Percentiles rank a stretch among this genome's conserved stretches.
These are phyloP conservation scores for Ophiocordyceps camponoti-rufipedis DNA, from an alignment of 2,329 filamentous ascomycete species.

Conservation along the genomic window DNA sequence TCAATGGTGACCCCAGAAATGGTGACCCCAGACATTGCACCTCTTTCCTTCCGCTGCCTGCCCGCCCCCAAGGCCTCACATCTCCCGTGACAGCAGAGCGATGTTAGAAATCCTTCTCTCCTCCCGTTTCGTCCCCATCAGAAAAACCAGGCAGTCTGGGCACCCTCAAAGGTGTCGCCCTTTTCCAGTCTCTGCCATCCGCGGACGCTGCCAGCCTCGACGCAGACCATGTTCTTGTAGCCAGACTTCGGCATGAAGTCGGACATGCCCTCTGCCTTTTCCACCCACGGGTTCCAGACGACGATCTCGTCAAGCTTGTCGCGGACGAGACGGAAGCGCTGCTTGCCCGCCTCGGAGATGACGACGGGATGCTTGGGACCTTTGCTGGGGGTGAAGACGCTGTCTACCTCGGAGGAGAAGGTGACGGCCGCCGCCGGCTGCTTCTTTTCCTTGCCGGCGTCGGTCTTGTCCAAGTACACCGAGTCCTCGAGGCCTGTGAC, in stretches of 20 bases:
- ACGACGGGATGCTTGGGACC: conserved; percentile 39
- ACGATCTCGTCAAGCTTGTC: conserved; percentile 80
- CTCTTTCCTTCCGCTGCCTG: neutral
- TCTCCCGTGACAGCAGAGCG: neutral
- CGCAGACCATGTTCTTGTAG: conserved; percentile 84
- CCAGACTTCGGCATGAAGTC: conserved; percentile 84
- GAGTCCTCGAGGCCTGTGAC: conserved; percentile 62
- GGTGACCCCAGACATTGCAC: too few species aligned
- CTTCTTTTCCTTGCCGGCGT: conserved; percentile 44
- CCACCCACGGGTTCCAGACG: conserved; percentile 92
- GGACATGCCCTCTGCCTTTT: conserved; percentile 63
- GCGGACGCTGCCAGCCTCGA: conserved; percentile 74
- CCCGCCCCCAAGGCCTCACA: neutral
- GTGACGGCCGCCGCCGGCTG: conserved; percentile 42
- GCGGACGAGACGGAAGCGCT: conserved; percentile 55
- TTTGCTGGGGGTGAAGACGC: conserved; percentile 60
- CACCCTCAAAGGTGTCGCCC: conserved; percentile 48
- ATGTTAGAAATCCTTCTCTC: too few species aligned
- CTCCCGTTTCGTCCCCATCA: conserved; percentile 5
- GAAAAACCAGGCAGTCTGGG: conserved; percentile 31
- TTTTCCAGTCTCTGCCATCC: conserved; percentile 73
- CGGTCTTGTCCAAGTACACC: conserved; percentile 71
- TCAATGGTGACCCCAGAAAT: too few species aligned
- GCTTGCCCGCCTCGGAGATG: conserved; percentile 43
- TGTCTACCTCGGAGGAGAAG: conserved; percentile 68